Conservation (phyloP, 495 filamentous ascomycete species). For the Tuber aestivum region DNA sequence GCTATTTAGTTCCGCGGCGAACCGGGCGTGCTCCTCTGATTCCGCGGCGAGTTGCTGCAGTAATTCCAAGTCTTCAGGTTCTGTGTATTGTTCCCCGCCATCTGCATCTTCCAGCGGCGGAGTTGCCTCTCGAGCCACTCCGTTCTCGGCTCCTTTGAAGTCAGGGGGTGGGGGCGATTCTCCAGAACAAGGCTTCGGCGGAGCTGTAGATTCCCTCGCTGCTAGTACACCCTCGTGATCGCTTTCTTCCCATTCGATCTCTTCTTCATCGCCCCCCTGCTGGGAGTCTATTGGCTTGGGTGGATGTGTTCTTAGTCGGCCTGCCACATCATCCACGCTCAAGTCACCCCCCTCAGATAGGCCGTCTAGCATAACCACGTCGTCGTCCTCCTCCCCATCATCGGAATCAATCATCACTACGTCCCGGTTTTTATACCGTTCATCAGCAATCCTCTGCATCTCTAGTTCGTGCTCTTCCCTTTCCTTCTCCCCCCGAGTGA, state of each 20-base stretch:
- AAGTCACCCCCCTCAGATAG: slow-evolving; percentile 18
- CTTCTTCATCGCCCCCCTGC: slow-evolving; percentile 24
- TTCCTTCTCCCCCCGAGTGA: slow-evolving; percentile 24
- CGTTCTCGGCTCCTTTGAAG: slow-evolving; percentile 26
- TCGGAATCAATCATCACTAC: slow-evolving; percentile 48
- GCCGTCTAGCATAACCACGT: slow-evolving; percentile 54
- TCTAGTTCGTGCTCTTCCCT: slow-evolving; percentile 13
- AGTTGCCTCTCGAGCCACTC: slow-evolving; percentile 40
- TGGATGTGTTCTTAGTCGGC: slow-evolving; percentile 13
- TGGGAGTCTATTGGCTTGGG: not conserved
- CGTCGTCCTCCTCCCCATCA: slow-evolving; percentile 45
- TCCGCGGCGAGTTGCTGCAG: slow-evolving; percentile 78
- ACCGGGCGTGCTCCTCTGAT: slow-evolving; percentile 85
- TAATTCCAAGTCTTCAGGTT: slow-evolving; percentile 87
- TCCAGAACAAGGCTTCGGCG: slow-evolving; percentile 34
- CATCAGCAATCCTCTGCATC: slow-evolving; percentile 23
- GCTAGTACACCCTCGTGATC: slow-evolving; percentile 41
- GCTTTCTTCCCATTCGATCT: slow-evolving; percentile 48
- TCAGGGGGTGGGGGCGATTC: slow-evolving; percentile 16
- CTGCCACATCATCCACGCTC: slow-evolving; percentile 45
- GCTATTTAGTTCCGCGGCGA: slow-evolving; percentile 68
- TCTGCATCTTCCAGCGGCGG: slow-evolving; percentile 33
- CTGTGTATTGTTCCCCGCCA: slow-evolving; percentile 55
- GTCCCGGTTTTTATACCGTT: slow-evolving; percentile 45
- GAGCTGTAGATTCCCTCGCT: slow-evolving; percentile 3